Conservation (phyloP, 768 basidiomycete species). For the Boletus reticulatus region DNA sequence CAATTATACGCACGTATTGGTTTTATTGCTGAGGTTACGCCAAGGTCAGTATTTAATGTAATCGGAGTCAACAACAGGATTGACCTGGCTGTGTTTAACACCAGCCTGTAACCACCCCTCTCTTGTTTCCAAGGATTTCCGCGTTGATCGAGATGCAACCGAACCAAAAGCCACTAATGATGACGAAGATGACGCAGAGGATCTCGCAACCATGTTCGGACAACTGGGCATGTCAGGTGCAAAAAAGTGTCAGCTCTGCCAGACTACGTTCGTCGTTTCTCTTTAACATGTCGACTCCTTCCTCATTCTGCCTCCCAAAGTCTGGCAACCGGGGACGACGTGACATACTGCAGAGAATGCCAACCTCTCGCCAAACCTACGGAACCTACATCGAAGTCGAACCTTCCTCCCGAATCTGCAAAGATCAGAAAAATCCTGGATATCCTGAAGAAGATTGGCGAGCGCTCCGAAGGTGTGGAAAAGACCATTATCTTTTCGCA, state of each 20-base stretch:
- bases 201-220: constrained; percentile 71
- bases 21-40: constrained; percentile 76
- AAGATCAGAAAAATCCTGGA: constrained; percentile 85
- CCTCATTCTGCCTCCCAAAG: constrained; percentile 11
- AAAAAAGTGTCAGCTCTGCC: constrained; percentile 80
- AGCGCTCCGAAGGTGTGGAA: constrained; percentile 56
- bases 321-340: constrained; percentile 20
- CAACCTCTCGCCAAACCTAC: constrained; percentile 49
- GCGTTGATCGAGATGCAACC: constrained; percentile 71
- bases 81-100: background rate
- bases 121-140: constrained; percentile 75
- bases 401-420: constrained; percentile 68
- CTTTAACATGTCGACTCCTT: background rate
- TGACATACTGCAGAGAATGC: constrained; percentile 60
- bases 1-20: constrained; percentile 68
- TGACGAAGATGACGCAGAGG: constrained; percentile 61
- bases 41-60: constrained; percentile 60
- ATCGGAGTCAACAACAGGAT: background rate
- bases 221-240: constrained; percentile 57
- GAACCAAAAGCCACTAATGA: constrained; percentile 57
- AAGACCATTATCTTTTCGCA: constrained; percentile 98
- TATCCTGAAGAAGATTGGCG: constrained; percentile 63
- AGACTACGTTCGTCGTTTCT: constrained; percentile 50
- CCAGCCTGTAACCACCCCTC: constrained; percentile 89
- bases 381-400: constrained; percentile 17